Percentiles rank a stretch among this genome's conserved stretches.
Evolutionary conservation across 2,329 filamentous ascomycete genomes (phyloP).

Genomic region (Talaromyces atroroseus): DNA sequence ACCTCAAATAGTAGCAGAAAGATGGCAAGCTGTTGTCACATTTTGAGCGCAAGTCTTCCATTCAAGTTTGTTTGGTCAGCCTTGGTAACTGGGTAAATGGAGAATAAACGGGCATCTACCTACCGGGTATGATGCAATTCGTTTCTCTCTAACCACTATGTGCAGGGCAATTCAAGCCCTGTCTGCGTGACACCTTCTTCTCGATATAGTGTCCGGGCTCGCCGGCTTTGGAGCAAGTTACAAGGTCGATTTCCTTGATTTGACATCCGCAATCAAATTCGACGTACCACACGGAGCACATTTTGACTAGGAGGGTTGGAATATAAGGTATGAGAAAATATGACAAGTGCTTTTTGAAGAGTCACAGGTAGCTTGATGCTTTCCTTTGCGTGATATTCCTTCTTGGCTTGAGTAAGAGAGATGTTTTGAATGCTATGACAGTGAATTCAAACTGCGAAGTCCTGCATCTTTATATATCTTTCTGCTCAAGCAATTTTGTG

Average conservation of each 20-base stretch:
- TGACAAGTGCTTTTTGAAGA: not conserved
- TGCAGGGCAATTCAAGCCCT: constrained; percentile 29
- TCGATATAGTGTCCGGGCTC: constrained; percentile 27
- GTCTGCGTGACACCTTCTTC: constrained; percentile 27
- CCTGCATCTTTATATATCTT: constrained; percentile 12
- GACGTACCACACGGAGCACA: constrained; percentile 35
- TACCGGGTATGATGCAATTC: not conserved
- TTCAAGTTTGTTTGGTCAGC: not conserved
- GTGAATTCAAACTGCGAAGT: constrained; percentile 2
- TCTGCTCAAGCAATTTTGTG: not conserved
- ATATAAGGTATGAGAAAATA: not conserved
- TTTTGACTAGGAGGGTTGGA: constrained; percentile 14
- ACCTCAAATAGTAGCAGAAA: constrained; percentile 2
- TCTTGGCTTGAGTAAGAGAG: not conserved
- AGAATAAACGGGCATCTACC: not conserved
- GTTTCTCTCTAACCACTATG: constrained; percentile 19
- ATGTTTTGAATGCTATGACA: constrained; percentile 8
- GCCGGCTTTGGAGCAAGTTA: constrained; percentile 30
- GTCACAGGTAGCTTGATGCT: not conserved
- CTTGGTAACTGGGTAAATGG: not conserved
- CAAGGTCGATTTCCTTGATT: constrained; percentile 28
- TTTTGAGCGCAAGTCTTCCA: constrained; percentile 2
- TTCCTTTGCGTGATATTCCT: not conserved
- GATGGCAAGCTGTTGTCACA: constrained; percentile 5
- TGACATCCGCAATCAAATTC: constrained; percentile 35